Evolutionary conservation across 768 basidiomycete genomes (phyloP), one percentile per base, ranked within the genome.

Genomic region (Paxillus rubicundulus): DNA sequence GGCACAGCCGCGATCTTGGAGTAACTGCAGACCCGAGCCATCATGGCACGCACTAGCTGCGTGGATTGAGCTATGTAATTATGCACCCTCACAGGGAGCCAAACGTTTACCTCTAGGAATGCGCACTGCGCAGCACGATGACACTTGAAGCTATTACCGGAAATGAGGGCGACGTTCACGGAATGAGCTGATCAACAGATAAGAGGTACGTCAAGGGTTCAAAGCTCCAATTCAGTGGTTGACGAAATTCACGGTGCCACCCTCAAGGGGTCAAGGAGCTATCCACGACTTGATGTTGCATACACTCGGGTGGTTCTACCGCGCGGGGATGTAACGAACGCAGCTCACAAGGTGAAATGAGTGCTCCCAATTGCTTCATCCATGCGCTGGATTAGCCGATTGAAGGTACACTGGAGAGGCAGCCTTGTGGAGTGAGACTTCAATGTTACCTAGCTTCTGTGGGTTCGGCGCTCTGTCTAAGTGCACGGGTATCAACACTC

Each of bases 31-130:
- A n/a, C n/a, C n/a, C n/a, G n/a, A 33, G 43, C 33, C 32, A 56
- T 51, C 55, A 47, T 37, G 45, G 47, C 47, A 58, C 41, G 54
- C 54, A 17, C 47, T 39, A 38, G 33, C 18, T 47, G 62, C 58
- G 38, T 45, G 49, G 33, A 36, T 41, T 21, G 18, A 32, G 45
- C 38, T 6, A 27, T 44, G 13, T 13, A 13, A 20, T 21, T 21
- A 2, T 9, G 12, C 20, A 18, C 41, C 14, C 27, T 16, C 18
- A 42, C 41, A 4, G 24, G 28, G 42, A 28, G 20, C 20, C 27
- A 44, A 27, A 1, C 27, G 21, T 20, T 9, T 14, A 27, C 13
- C 21, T 16, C 4, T 7, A 27, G 36, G 37, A 38, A 38, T n/a
- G 37, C 41, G 41, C 41, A 38, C 17, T n/a, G 37, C 41, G 41